Conservation (phyloP, 2,329 filamentous ascomycete species). For the Fusarium sterilihyphosum region DNA sequence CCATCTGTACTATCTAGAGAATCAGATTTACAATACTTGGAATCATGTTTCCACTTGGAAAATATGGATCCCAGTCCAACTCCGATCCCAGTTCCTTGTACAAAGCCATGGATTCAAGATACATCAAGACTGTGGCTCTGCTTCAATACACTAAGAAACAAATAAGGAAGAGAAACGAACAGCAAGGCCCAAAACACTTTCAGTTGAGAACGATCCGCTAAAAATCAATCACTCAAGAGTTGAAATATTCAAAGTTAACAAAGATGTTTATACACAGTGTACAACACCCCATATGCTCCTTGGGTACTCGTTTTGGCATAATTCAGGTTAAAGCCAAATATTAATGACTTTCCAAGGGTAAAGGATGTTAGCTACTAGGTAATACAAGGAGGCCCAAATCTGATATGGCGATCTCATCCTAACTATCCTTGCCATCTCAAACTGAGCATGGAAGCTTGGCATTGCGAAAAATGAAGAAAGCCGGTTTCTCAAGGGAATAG, state of each 20-base stretch:
- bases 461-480: neutral
- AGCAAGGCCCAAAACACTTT: no score
- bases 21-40: neutral
- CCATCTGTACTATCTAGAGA: neutral
- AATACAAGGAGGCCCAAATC: neutral
- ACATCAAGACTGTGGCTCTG: neutral
- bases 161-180: neutral
- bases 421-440: neutral
- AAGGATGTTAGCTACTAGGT: neutral
- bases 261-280: neutral
- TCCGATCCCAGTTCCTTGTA: conserved; percentile 13
- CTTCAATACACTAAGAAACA: neutral
- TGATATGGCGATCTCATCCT: neutral
- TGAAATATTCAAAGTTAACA: neutral
- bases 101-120: neutral
- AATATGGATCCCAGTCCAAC: neutral
- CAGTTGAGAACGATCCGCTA: rapidly evolving
- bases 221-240: neutral
- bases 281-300: no score
- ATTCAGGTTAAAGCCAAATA: neutral
- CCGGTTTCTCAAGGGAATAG: neutral
- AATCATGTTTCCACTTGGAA: neutral
- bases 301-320: neutral
- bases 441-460: rapidly evolving
- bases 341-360: no score